Conservation (phyloP, 306 rosid genomes). For the Prunus dulcis region DNA sequence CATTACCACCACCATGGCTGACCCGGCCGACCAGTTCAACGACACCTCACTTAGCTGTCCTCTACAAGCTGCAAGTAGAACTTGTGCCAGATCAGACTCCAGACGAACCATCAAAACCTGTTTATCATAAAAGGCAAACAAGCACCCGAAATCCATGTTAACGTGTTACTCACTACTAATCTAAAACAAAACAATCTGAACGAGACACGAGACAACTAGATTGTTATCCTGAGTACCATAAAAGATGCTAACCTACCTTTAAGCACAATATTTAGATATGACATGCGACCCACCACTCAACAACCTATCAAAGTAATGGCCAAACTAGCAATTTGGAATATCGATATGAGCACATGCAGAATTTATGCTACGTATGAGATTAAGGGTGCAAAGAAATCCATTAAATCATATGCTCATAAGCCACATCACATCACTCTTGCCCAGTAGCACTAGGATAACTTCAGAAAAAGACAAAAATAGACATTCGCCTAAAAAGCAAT, state of each 20-base stretch:
- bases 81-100: constrained; percentile 85
- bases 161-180: neutral
- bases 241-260: neutral
- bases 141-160: neutral
- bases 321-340: neutral
- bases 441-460: neutral
- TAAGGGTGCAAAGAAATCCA: neutral
- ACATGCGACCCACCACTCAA: neutral
- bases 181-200: neutral
- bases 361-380: neutral
- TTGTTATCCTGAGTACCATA: neutral
- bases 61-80: constrained; percentile 89
- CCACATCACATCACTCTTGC: neutral
- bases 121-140: constrained; percentile 16
- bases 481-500: neutral
- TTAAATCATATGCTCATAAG: neutral
- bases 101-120: constrained; percentile 92
- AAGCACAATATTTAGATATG: neutral
- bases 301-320: neutral
- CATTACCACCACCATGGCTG: constrained; percentile 98
- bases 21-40: constrained; percentile 81
- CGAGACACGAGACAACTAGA: neutral
- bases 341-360: neutral
- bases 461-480: neutral
- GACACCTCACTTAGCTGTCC: constrained; percentile 78